phyloP scores from a whole-genome alignment of 352 stramenopile species.

The Phytophthora pini region DNA sequence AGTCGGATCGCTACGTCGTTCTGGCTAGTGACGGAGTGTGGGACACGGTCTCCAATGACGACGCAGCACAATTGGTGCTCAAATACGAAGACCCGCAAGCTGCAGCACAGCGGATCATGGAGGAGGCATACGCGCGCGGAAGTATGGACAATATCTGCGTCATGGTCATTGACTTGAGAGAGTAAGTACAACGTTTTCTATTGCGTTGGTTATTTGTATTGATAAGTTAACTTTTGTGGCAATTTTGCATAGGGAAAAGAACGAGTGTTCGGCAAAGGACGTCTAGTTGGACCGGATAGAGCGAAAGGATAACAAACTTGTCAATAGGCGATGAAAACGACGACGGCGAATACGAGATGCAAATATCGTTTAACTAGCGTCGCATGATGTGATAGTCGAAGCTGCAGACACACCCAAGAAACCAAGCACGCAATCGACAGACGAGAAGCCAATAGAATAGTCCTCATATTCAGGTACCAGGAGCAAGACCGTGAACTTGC shows the following conservation, averaged over 20 bases:
- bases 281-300: constrained; percentile 41
- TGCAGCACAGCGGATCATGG: constrained; percentile 82
- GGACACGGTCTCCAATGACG: constrained; percentile 91
- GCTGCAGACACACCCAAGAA: background rate
- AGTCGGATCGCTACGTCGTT: constrained; percentile 85
- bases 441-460: constrained; percentile 27
- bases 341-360: constrained; percentile 9
- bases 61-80: constrained; percentile 78
- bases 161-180: constrained; percentile 91
- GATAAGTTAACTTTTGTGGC: constrained; percentile 9
- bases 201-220: background rate
- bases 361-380: constrained; percentile 6
- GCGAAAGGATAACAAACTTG: constrained; percentile 19
- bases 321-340: constrained; percentile 20
- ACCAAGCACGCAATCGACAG: background rate
- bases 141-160: constrained; percentile 93
- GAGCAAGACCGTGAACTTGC: background rate
- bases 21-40: constrained; percentile 93
- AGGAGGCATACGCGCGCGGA: constrained; percentile 84
- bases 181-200: constrained; percentile 38
- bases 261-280: constrained; percentile 49
- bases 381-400: constrained; percentile 1
- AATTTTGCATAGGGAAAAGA: constrained; percentile 50
- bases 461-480: constrained; percentile 19
- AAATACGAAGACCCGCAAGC: constrained; percentile 73